Base-by-base conservation (phyloP, 306 rosid genomes). In the Castanospermum australe region DNA sequence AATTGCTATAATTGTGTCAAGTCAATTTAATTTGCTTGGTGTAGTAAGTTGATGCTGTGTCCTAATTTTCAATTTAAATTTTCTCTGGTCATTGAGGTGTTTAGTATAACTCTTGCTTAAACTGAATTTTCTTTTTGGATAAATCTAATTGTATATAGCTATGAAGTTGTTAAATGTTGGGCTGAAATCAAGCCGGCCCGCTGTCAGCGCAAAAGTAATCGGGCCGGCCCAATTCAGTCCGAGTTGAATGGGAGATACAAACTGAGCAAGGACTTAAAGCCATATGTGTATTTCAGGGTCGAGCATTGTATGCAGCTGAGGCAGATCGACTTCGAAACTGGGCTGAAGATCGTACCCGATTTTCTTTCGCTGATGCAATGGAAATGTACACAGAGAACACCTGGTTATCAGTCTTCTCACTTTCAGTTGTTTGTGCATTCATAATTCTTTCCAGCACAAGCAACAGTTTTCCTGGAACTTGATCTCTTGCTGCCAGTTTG, bases 301-400 rank as follows among this genome's bases (percentile, higher is more conserved):
- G 83, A 86, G 99, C 98, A 51, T 81, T 92, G 61, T 92, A 95
- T 65, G 90, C 98, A 33, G 91, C 99, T 0, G 99, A 95, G 81
- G 97, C 99, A 3, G 97, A 91, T 79, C 83, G 99, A 9, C 88
- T 95, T 14, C 90, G 98, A 0, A 95, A 95, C 90, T 95, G 98
- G 99, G 99, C 98, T 0, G 99, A 92, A 76, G 87, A 88, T 41
- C 91, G 98, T 4, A 86, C 98, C 0, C 92, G 92, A 22, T 88
- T 95, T 69, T 91, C 97, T 8, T 90, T 95, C 86, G 88, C 96
- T 0, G 99, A 92, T 65, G 99, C 99, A 28, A 95, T 88, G 97
- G 98, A 95, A 84, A 92, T 92, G 94, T 95, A 95, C 87, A 89
- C 97, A 28, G 99, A 95, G 81, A 84, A 87, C 86, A 89, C 98